Base-by-base conservation (phyloP, 1,284 basidiomycete species). In the Ceratobasidium theobromae region DNA sequence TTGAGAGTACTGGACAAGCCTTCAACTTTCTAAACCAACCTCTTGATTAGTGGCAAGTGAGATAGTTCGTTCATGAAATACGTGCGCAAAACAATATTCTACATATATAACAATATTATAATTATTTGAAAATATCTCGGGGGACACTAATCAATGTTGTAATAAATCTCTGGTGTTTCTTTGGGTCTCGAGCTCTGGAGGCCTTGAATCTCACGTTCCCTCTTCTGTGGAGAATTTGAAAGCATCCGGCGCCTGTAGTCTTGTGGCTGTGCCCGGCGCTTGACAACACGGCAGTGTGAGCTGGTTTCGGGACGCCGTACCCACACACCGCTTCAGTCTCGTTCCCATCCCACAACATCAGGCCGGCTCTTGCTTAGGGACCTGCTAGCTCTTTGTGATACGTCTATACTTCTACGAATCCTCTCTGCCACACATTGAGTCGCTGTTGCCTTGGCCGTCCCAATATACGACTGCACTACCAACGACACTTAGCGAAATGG, bases 291-390 rank as follows among this genome's bases (percentile, higher is more conserved):
- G 16, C 35, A 8, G 35, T 38, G 8, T 38, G 16, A 8, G 16
- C 35, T 16, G 25, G 25, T 43, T 52, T 52, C 57, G 57, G 58
- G 58, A 64, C 48, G 58, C 58, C 58, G 58, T 48, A 64, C 41
- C 55, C 58, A 52, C 57, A 38, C 30, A 35, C 35, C 35, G 58
- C 48, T 48, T 64, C 58, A 64, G 58, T 64, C 58, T 23, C 33
- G 40, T 8, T 16, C 16, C 35, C 35, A 38, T 38, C 35, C 16
- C 35, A 38, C 8, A 38, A 8, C 35, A 38, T 8, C 35, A 38
- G n/a, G n/a, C n/a, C n/a, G n/a, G n/a, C n/a, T n/a, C n/a, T n/a
- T n/a, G n/a, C n/a, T n/a, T n/a, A n/a, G n/a, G n/a, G n/a, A n/a
- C n/a, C n/a, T n/a, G n/a, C n/a, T n/a, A n/a, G n/a, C n/a, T n/a